Percentiles rank a stretch among this genome's conserved stretches.
phyloP scores from a whole-genome alignment of 257 asterid species.

The Coffea canephora region DNA sequence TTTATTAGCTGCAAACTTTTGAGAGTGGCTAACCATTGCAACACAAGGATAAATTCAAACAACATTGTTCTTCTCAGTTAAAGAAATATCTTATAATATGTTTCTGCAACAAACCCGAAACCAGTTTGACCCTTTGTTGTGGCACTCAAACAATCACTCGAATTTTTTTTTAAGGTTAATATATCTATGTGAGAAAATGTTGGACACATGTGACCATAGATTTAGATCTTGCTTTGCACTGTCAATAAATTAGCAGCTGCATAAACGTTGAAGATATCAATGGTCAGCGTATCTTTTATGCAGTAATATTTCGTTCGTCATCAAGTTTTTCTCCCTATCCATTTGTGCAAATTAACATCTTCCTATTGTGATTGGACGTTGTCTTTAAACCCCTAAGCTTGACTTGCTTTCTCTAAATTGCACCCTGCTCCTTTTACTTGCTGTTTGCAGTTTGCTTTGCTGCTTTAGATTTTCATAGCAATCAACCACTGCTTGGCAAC shows the following conservation, averaged over 20 bases:
- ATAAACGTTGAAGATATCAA: background rate
- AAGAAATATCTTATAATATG: no score
- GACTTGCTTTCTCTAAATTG: background rate
- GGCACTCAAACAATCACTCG: background rate
- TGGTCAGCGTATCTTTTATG: background rate
- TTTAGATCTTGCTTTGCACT: background rate
- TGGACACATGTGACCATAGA: background rate
- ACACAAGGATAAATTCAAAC: background rate
- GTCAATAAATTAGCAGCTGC: background rate
- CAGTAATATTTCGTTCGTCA: background rate
- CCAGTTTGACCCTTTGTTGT: background rate
- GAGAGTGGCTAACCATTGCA: background rate
- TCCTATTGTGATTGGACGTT: no score
- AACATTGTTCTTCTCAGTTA: background rate
- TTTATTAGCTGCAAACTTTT: background rate
- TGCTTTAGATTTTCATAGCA: background rate
- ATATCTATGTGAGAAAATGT: background rate
- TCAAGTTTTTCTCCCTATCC: background rate
- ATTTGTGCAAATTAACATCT: background rate
- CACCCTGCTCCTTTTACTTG: background rate
- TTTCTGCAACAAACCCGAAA: no score
- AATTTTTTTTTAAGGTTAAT: no score
- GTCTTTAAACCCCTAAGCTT: no score
- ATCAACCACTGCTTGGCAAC: background rate
- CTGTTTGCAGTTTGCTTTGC: background rate